Conservation (phyloP, 306 rosid genomes). For the Malus sieversii region DNA sequence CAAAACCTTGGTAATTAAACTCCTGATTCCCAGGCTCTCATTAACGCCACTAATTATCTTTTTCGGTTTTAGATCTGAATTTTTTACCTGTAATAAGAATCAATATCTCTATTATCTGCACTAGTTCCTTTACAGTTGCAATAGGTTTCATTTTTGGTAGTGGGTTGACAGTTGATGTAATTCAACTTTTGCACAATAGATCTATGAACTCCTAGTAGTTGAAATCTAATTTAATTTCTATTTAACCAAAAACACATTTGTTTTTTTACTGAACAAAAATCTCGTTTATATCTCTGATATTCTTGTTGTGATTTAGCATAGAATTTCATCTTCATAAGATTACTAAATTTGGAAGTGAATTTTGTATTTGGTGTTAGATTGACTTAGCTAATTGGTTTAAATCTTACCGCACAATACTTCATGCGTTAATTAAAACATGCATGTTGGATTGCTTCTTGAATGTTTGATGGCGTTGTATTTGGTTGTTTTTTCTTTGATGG, state of each 20-base stretch:
- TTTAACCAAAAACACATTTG: not conserved
- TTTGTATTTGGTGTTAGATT: not conserved
- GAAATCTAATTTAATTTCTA: not conserved
- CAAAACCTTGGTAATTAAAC: conserved; percentile 1
- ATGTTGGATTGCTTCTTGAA: not conserved
- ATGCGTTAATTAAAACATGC: not conserved
- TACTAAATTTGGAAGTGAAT: not conserved
- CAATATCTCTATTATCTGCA: not conserved
- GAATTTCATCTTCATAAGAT: not conserved
- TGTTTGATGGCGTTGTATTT: not conserved
- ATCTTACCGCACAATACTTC: not conserved
- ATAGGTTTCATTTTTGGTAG: not conserved
- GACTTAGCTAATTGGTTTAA: not conserved
- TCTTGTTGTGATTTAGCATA: not conserved
- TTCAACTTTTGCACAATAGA: not conserved
- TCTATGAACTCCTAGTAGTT: not conserved
- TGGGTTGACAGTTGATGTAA: not conserved
- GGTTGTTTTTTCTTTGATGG: not conserved
- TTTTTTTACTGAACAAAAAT: not conserved
- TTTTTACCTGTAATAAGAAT: not conserved
- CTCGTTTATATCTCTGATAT: not conserved
- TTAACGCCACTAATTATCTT: not conserved
- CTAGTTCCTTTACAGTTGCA: not conserved
- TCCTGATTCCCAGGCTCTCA: not conserved
- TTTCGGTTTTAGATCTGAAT: not conserved